Evolutionary conservation across 2,329 filamentous ascomycete species (phyloP).

Genomic region (Colletotrichum filicis): DNA sequence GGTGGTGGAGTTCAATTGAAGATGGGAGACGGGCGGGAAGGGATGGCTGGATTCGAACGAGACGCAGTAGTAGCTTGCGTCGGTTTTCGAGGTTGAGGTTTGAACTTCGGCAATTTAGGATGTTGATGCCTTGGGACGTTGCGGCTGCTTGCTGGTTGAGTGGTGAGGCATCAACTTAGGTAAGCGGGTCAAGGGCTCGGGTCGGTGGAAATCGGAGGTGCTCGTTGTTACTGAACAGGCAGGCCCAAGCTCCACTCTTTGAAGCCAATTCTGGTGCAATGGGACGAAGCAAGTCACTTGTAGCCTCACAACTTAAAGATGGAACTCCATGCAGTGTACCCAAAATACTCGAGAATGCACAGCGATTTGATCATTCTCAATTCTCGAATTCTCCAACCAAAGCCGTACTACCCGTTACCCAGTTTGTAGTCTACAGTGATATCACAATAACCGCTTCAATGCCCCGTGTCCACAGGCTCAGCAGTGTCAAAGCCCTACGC

Average conservation of each 20-base stretch:
- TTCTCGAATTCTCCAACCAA: constrained; percentile 13
- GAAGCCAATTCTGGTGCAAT: background rate
- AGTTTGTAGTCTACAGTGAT: constrained; percentile 34
- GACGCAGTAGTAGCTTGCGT: constrained; percentile 24
- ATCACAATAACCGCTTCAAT: constrained; percentile 32
- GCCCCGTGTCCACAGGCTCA: background rate
- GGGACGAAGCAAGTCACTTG: background rate
- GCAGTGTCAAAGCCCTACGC: constrained; percentile 17
- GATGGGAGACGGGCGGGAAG: constrained; percentile 37
- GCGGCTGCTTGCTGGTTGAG: background rate
- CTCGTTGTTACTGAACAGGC: background rate
- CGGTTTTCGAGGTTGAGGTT: constrained; percentile 47
- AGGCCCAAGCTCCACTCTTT: constrained; percentile 13
- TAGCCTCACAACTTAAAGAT: background rate
- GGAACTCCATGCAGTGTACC: background rate
- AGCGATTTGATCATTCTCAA: background rate
- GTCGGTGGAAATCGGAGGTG: constrained; percentile 34
- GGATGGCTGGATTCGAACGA: constrained; percentile 32
- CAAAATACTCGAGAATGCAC: background rate
- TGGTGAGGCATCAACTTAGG: constrained; percentile 50
- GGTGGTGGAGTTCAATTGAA: constrained; percentile 27
- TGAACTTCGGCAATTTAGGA: constrained; percentile 54
- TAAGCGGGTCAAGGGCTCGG: constrained; percentile 17
- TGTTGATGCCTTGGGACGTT: constrained; percentile 50
- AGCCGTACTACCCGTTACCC: constrained; percentile 10